Base-by-base conservation (phyloP, 805 yeast species). In the Isabelozyma gotoi region DNA sequence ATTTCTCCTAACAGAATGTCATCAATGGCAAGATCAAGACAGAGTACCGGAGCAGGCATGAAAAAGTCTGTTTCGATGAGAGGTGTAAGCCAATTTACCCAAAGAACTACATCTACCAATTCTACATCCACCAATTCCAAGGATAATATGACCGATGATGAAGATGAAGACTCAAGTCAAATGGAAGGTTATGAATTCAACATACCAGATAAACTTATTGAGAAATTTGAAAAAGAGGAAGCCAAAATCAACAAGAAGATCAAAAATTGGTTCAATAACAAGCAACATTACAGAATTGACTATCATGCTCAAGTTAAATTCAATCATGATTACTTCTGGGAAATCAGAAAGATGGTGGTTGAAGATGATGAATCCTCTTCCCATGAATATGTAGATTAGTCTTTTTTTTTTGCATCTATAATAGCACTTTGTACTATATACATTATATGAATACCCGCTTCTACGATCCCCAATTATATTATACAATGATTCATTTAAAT, bases 341-440 rank as follows among this genome's bases (percentile, higher is more conserved):
- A 71, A 39, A 70, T 71, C 35, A 53, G 76, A 38, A 69, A 67
- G 49, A 60, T 71, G 68, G 73, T 71, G 19, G 62, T 69, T 45
- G 74, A 71, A 40, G 59, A 59, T 32, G 58, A 51, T 16, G 51
- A 44, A 16, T 32, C 29, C 29, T 10, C 29, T 24, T n/a, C n/a
- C n/a, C 29, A 24, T 24, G 29, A 24, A n/a, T 24, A 24, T 24
- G 12, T 4, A 24, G 5, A 24, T 24, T 24, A 24, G 29, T n/a
- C 8, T 24, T 24, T 24, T 24, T 24, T 7, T 24, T 24, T 7
- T 24, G 29, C 29, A 24, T 24, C 29, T n/a, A 10, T 24, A 24
- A n/a, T 24, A n/a, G n/a, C n/a, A n/a, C n/a, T n/a, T n/a, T n/a
- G n/a, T n/a, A n/a, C n/a, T n/a, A n/a, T n/a, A 24, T 24, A 24